Conservation (phyloP, 2,329 filamentous ascomycete genomes). For the Bipolaris gigantea region DNA sequence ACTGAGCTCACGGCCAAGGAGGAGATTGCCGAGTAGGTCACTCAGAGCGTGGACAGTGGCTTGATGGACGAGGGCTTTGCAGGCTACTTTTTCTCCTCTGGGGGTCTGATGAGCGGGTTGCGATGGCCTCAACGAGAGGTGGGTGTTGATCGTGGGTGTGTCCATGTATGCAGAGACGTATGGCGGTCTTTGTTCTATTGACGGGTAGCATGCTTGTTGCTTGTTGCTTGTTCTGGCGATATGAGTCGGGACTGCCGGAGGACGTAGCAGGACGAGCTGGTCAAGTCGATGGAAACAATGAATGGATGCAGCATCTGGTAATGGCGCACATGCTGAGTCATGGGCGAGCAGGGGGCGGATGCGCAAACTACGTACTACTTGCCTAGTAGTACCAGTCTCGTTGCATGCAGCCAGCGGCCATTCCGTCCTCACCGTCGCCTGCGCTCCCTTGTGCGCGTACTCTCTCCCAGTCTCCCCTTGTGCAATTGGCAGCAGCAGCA, state of each 20-base stretch:
- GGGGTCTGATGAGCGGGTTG: not conserved
- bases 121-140: not conserved
- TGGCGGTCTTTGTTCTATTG: not conserved
- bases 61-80: not conserved
- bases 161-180: not conserved
- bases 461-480: not conserved
- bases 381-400: not conserved
- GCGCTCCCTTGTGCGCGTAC: conserved; percentile 7
- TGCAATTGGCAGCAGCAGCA: conserved; percentile 7
- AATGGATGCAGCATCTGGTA: too few species aligned
- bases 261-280: too few species aligned
- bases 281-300: too few species aligned
- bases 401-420: not conserved
- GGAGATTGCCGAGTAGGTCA: not conserved
- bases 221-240: not conserved
- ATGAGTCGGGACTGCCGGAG: not conserved
- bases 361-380: conserved; percentile 20
- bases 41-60: not conserved
- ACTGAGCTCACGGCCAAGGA: conserved; percentile 7
- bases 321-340: too few species aligned
- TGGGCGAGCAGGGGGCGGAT: conserved; percentile 13
- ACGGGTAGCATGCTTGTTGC: not conserved
- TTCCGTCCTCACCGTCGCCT: conserved; percentile 5
- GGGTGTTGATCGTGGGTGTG: not conserved
- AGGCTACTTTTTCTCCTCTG: not conserved